phyloP scores from a whole-genome alignment of 371 early-diverging fungal genomes.

The Mucor lusitanicus region DNA sequence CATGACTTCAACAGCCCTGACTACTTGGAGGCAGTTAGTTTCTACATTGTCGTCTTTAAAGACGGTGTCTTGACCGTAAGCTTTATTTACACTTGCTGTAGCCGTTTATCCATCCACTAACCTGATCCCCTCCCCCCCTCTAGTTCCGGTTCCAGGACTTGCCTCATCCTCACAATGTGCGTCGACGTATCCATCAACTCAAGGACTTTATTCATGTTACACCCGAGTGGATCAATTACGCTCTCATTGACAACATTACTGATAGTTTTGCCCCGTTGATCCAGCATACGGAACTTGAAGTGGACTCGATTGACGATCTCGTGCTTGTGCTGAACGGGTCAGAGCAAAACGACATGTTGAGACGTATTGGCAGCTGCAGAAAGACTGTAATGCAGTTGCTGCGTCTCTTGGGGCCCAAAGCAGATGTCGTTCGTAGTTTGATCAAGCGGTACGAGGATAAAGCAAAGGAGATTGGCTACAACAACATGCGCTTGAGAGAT shows the following conservation, averaged over 20 bases:
- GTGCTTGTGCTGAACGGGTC: conserved; percentile 72
- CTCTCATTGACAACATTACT: conserved; percentile 84
- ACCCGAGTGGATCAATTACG: conserved; percentile 91
- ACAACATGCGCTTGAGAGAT: conserved; percentile 10
- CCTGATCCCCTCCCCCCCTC: not conserved
- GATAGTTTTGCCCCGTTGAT: conserved; percentile 85
- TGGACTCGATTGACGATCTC: conserved; percentile 90
- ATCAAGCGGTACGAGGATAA: conserved; percentile 64
- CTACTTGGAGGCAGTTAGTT: conserved; percentile 79
- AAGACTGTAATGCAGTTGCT: conserved; percentile 81
- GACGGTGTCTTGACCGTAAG: conserved; percentile 64
- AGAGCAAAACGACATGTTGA: conserved; percentile 87
- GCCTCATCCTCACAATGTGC: conserved; percentile 64
- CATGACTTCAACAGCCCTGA: conserved; percentile 66
- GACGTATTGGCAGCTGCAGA: conserved; percentile 82
- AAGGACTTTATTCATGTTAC: conserved; percentile 66
- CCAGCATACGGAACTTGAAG: conserved; percentile 80
- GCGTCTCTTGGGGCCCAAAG: conserved; percentile 76
- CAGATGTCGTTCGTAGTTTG: conserved; percentile 79
- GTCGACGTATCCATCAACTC: conserved; percentile 62
- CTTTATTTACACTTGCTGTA: not conserved
- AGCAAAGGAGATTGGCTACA: conserved; percentile 38
- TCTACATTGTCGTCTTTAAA: conserved; percentile 82
- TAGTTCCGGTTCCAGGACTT: conserved; percentile 66
- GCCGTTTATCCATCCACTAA: not conserved